Percentiles rank a stretch among this genome's conserved stretches.
Evolutionary conservation across 352 stramenopile species (phyloP).

Genomic region (Phytopythium aichiense): DNA sequence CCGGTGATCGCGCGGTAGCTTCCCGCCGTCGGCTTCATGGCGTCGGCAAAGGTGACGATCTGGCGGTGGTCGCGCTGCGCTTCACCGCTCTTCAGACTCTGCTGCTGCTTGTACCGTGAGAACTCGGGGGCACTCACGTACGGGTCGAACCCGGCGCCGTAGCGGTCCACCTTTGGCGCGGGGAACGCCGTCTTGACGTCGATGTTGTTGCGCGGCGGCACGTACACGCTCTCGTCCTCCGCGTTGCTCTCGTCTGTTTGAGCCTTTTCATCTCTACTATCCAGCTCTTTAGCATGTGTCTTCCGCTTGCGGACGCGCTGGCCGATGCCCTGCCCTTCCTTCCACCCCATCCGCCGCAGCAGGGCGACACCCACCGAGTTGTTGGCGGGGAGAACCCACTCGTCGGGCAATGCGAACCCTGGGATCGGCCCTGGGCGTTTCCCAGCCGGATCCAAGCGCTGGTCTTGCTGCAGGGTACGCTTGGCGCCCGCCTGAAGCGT

Average conservation of each 20-base stretch:
- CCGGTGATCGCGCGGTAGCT: slow-evolving; percentile 33
- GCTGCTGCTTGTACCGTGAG: slow-evolving; percentile 37
- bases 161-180: slow-evolving; percentile 66
- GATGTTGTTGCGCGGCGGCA: slow-evolving; percentile 55
- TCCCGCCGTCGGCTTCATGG: slow-evolving; percentile 37
- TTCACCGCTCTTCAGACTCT: slow-evolving; percentile 17
- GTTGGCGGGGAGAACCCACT: slow-evolving; percentile 65
- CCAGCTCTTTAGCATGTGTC: slow-evolving; percentile 11
- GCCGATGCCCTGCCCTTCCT: slow-evolving; percentile 87
- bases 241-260: slow-evolving; percentile 3
- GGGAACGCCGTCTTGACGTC: slow-evolving; percentile 51
- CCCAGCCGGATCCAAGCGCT: not conserved
- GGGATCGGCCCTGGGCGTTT: slow-evolving; percentile 17
- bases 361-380: slow-evolving; percentile 83
- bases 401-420: slow-evolving; percentile 54
- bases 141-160: slow-evolving; percentile 76
- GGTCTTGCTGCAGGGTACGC: slow-evolving; percentile 24
- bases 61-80: slow-evolving; percentile 30
- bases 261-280: not conserved
- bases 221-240: slow-evolving; percentile 39
- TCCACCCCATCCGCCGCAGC: slow-evolving; percentile 89
- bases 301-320: slow-evolving; percentile 54
- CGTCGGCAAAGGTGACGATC: slow-evolving; percentile 72
- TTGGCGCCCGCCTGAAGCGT: slow-evolving; percentile 38
- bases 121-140: slow-evolving; percentile 77